phyloP scores from a whole-genome alignment of 169 alveolate species.

The Theileria annulata region DNA sequence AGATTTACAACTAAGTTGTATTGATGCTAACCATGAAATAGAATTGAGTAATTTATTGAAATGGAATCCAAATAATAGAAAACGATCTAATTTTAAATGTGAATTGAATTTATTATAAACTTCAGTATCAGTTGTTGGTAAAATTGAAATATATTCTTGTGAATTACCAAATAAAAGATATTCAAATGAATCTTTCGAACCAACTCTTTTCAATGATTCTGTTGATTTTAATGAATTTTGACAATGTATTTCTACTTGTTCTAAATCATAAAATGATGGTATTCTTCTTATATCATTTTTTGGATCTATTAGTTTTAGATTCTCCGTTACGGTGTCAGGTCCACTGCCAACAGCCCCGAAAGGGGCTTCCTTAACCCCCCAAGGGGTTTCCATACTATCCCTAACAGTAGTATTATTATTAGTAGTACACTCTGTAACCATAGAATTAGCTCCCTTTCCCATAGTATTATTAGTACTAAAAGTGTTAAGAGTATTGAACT shows the following conservation, averaged over 20 bases:
- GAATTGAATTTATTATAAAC: no score
- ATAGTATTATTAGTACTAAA: no score
- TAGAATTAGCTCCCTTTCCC: no score
- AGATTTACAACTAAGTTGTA: background rate
- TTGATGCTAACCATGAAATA: background rate
- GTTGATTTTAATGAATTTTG: background rate
- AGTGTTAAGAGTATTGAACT: background rate
- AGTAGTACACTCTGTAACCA: no score
- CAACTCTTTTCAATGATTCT: background rate
- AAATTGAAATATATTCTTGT: background rate
- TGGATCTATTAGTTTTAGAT: background rate
- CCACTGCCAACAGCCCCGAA: no score
- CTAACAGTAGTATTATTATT: background rate
- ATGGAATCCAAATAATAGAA: background rate
- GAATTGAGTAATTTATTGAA: background rate
- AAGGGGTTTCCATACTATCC: no score
- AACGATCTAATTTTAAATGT: background rate
- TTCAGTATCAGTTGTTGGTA: background rate
- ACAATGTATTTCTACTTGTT: background rate
- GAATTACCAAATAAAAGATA: background rate
- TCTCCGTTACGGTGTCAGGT: background rate
- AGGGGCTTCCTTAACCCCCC: no score
- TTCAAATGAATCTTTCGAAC: background rate
- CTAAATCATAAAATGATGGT: background rate
- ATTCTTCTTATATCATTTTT: background rate